Evolutionary conservation across 2,329 filamentous ascomycete species (phyloP), one percentile per base, ranked within the genome.

Genomic region (Orbilia oligospora): DNA sequence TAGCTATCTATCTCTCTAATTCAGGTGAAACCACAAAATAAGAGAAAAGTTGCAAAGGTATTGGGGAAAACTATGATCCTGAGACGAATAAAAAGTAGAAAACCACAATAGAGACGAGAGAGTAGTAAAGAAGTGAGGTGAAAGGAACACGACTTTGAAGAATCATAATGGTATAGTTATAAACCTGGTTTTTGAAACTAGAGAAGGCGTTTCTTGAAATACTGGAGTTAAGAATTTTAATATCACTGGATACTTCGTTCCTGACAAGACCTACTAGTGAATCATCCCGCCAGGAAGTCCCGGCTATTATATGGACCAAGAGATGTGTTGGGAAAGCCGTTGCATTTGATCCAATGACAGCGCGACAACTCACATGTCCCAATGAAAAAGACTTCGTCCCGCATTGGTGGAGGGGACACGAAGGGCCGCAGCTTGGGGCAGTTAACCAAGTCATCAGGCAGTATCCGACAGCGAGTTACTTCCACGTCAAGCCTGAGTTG

Each of bases 31-130:
- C 3, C n/a, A 14, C 36, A 14, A 27, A 18, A n/a, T n/a, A n/a
- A 16, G 33, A 22, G 41, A 18, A 18, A 64, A 27, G 18, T 64
- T 33, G 33, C 27, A n/a, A 55, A 71, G 53, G 38, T n/a, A n/a
- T 1, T 6, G 44, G 16, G n/a, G 44, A 36, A 49, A 46, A 46
- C 36, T 71, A 77, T 38, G 61, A 70, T n/a, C 33, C 36, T 49
- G 67, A 77, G 20, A 77, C 61, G 68, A 77, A 77, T 44, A 77
- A 77, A 71, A 77, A 77, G 63, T 77, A 77, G 61, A 77, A 77
- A 36, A 77, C 20, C 30, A 64, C 63, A 46, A 77, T 77, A 2
- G 73, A 71, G 20, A 77, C 63, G 16, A 77, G 61, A 16, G 67
- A 77, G 55, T 77, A 77, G 30, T 77, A 77, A 46, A 77, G 67